phyloP scores from a whole-genome alignment of 2,329 filamentous ascomycete genomes.

The Chrysoporthe deuterocubensis region DNA sequence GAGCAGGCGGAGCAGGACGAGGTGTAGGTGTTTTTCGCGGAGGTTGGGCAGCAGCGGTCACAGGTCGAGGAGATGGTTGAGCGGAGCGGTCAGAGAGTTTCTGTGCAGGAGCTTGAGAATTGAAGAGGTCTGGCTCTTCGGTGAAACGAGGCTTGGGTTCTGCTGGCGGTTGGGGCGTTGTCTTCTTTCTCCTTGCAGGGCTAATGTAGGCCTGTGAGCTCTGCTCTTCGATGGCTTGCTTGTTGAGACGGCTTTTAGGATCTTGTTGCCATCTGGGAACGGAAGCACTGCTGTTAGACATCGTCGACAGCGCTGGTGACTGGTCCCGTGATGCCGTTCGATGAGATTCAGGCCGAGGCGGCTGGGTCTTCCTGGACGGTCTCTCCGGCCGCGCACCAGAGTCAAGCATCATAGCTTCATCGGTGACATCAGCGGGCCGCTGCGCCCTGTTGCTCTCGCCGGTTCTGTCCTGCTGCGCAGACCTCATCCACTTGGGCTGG shows the following conservation, averaged over 20 bases:
- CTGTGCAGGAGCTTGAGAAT: slow-evolving; percentile 44
- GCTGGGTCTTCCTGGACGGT: slow-evolving; percentile 36
- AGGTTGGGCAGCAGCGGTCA: slow-evolving; percentile 51
- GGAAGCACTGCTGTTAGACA: slow-evolving; percentile 48
- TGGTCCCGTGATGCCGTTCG: slow-evolving; percentile 47
- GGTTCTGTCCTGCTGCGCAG: slow-evolving; percentile 57
- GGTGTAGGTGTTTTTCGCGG: slow-evolving; percentile 47
- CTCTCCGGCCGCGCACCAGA: slow-evolving; percentile 61
- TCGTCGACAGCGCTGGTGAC: slow-evolving; percentile 52
- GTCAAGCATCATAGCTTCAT: slow-evolving; percentile 82
- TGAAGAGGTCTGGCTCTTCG: slow-evolving; percentile 67
- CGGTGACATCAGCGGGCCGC: slow-evolving; percentile 54
- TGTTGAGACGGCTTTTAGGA: slow-evolving; percentile 66
- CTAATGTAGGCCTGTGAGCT: slow-evolving; percentile 85
- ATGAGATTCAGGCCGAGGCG: slow-evolving; percentile 38
- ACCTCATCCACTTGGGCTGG: slow-evolving; percentile 96
- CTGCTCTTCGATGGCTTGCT: slow-evolving; percentile 78
- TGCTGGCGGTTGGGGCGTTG: slow-evolving; percentile 54
- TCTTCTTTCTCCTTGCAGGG: slow-evolving; percentile 77
- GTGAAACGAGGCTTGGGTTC: slow-evolving; percentile 41
- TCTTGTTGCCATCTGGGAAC: slow-evolving; percentile 66
- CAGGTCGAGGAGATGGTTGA: slow-evolving; percentile 47
- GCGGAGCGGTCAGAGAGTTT: slow-evolving; percentile 43
- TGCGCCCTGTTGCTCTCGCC: slow-evolving; percentile 38
- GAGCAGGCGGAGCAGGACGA: slow-evolving; percentile 50